These are phyloP conservation scores for Fusarium odoratissimum DNA, from an alignment of 2,329 filamentous ascomycete genomes.

Conservation along the genomic window DNA sequence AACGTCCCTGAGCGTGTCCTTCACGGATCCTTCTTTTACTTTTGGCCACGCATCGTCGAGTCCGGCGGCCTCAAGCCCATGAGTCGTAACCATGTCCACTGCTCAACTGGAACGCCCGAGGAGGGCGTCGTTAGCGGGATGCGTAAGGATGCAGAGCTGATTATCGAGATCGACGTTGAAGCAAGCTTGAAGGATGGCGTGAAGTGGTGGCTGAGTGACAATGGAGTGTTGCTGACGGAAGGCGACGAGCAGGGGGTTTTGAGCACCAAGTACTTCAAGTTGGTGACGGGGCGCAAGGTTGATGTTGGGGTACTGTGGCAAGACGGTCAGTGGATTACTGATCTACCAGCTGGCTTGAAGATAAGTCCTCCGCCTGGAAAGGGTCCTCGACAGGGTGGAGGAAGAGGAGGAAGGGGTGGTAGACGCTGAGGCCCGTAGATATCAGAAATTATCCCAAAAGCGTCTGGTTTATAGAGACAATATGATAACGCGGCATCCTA, in stretches of 20 bases:
- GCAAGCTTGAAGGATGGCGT: conserved; percentile 72
- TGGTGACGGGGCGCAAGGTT: conserved; percentile 71
- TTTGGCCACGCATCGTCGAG: conserved; percentile 80
- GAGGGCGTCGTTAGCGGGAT: conserved; percentile 80
- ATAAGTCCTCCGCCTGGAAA: conserved; percentile 61
- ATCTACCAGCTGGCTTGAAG: conserved; percentile 72
- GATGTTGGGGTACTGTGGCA: conserved; percentile 76
- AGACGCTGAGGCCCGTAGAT: conserved; percentile 29
- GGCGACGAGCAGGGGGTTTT: conserved; percentile 70
- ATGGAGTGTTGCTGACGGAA: conserved; percentile 78
- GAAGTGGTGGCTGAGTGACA: conserved; percentile 83
- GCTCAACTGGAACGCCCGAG: conserved; percentile 77
- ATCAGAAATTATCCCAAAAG: neutral
- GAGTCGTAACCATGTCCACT: conserved; percentile 90
- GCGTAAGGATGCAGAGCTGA: conserved; percentile 78
- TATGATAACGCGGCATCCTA: neutral
- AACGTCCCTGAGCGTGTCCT: conserved; percentile 76
- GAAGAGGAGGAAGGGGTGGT: conserved; percentile 49
- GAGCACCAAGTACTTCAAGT: conserved; percentile 74
- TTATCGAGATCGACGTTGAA: conserved; percentile 81
- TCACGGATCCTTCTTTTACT: conserved; percentile 88
- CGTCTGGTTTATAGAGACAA: neutral
- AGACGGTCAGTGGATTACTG: conserved; percentile 73
- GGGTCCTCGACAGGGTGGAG: conserved; percentile 56
- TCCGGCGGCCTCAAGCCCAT: conserved; percentile 83